phyloP scores from a whole-genome alignment of 345 rosid species.

The Brassica rapa region DNA sequence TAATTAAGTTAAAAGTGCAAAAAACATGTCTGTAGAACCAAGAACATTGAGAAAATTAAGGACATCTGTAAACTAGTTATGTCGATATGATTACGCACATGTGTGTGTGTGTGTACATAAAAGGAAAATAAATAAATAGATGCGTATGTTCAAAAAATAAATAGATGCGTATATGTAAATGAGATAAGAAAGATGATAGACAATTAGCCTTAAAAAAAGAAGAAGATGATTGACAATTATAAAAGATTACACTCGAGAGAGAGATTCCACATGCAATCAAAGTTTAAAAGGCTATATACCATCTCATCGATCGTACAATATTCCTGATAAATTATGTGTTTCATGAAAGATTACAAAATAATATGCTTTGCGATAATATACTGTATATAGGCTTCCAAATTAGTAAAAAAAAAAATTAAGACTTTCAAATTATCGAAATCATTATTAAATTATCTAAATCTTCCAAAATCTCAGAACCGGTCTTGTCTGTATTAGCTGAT shows the following conservation, averaged over 20 bases:
- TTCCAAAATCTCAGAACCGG: no score
- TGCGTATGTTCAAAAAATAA: no score
- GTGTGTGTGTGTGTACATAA: not conserved
- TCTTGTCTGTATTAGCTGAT: not conserved
- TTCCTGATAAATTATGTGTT: conserved; percentile 4
- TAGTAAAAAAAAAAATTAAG: no score
- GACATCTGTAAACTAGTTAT: not conserved
- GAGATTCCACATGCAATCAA: not conserved
- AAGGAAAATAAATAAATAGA: no score
- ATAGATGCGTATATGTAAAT: no score
- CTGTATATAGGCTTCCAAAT: not conserved
- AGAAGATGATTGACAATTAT: not conserved
- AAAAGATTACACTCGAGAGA: not conserved
- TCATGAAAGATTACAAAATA: not conserved
- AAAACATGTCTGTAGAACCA: not conserved
- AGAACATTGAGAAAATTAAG: not conserved
- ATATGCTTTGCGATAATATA: conserved; percentile 7
- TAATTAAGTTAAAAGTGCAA: not conserved
- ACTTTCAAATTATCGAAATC: no score
- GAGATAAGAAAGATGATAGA: not conserved
- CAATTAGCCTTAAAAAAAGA: not conserved
- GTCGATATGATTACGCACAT: not conserved
- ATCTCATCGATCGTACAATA: conserved; percentile 1
- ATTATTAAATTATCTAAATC: no score
- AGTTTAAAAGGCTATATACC: not conserved